These are phyloP conservation scores for Arthroderma sp. DNA, from an alignment of 2,329 filamentous ascomycete genomes.

Conservation along the genomic window DNA sequence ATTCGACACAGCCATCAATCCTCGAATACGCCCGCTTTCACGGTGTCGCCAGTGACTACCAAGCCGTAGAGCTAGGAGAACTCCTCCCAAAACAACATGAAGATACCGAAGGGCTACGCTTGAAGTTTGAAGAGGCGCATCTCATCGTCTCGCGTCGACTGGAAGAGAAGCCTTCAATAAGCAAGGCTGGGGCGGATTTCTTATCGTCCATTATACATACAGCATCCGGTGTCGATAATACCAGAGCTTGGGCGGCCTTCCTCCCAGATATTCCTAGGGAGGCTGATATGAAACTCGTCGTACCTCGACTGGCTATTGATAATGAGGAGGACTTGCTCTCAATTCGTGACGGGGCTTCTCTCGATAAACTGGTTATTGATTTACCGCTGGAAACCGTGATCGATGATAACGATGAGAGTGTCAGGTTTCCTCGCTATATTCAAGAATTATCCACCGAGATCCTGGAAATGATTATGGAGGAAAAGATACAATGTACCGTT, in stretches of 20 bases:
- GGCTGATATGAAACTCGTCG: conserved; percentile 27
- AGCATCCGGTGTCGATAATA: conserved; percentile 3
- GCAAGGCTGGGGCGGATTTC: conserved; percentile 17
- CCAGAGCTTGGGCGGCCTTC: conserved; percentile 9
- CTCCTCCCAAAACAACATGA: conserved; percentile 5
- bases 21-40: conserved; percentile 37
- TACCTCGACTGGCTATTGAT: conserved; percentile 35
- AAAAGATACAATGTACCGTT: conserved; percentile 15
- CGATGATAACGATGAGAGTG: conserved; percentile 30
- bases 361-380: conserved; percentile 17
- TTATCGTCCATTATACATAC: conserved; percentile 17
- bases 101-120: conserved; percentile 14
- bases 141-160: neutral
- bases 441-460: conserved; percentile 16
- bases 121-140: conserved; percentile 7
- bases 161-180: conserved; percentile 24
- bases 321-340: conserved; percentile 31
- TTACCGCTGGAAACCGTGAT: conserved; percentile 23
- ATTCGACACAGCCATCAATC: conserved; percentile 22
- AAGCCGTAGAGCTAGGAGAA: conserved; percentile 13
- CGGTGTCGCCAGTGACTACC: conserved; percentile 28
- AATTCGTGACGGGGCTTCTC: conserved; percentile 20
- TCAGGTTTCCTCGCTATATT: conserved; percentile 29
- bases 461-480: conserved; percentile 8
- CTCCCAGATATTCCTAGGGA: conserved; percentile 14